These are phyloP conservation scores for Colletotrichum sp. DNA, from an alignment of 2,329 filamentous ascomycete species.

Conservation along the genomic window DNA sequence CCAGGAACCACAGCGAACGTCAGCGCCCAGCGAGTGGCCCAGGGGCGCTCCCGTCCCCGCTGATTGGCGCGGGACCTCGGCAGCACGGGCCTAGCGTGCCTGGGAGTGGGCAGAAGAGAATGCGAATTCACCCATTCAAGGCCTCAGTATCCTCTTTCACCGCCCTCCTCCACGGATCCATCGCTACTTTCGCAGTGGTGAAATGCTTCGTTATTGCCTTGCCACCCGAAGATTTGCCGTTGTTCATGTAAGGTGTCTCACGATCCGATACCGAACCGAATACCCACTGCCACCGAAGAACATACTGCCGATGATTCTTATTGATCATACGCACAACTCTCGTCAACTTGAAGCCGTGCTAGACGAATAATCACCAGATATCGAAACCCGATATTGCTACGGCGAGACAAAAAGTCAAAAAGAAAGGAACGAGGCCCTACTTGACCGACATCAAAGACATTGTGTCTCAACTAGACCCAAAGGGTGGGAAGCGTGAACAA, in stretches of 20 bases:
- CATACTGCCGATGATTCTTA: accelerated
- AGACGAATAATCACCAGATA: neutral
- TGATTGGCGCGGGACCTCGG: constrained; percentile 19
- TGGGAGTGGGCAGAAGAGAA: neutral
- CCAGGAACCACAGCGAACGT: neutral
- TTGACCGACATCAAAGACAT: neutral
- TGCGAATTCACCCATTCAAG: neutral
- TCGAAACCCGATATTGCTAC: neutral
- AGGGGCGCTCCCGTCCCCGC: neutral
- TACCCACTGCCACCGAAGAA: neutral
- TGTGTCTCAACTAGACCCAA: neutral
- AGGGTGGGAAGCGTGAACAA: neutral
- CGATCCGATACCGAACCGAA: neutral
- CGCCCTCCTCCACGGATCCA: neutral
- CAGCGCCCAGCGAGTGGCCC: neutral
- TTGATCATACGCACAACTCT: neutral
- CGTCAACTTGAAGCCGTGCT: neutral
- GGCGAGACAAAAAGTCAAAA: neutral
- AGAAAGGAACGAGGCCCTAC: neutral
- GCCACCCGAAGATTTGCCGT: neutral
- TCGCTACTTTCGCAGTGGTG: neutral
- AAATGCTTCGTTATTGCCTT: neutral
- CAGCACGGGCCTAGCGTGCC: constrained; percentile 14
- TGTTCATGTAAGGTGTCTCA: neutral
- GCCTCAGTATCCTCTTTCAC: neutral